Evolutionary conservation across 441 rosid genomes (phyloP), one percentile per base, ranked within the genome.

Genomic region (Monsonia emarginata): DNA sequence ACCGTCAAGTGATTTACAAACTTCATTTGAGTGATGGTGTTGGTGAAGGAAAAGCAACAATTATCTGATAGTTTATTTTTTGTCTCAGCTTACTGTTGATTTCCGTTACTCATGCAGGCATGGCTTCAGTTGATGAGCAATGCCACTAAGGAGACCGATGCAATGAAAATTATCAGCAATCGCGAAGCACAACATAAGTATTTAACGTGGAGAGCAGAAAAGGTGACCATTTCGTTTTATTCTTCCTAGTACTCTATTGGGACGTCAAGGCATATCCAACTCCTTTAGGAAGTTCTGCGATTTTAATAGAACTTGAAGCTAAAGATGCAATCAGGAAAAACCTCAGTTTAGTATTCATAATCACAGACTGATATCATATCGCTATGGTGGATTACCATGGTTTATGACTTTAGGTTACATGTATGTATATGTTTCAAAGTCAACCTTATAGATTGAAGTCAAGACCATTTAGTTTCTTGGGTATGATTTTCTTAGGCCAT

Each of bases 191-290:
- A 89, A 11, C 98, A 90, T 71, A 81, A 85, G 66, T 92, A 92
- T 76, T 79, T 89, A 22, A 82, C 89, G 25, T 92, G 96, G 96
- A 87, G 98, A 79, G 88, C 89, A 48, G 90, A 89, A 75, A 90
- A 89, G 91, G 98, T 89, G 66, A 69, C 67, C 19, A 4, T 34
- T 63, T 21, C 9, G 14, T 9, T 16, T 46, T 16, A 0, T 46
- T 8, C n/a, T n/a, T n/a, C n/a, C n/a, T n/a, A n/a, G n/a, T n/a
- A n/a, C n/a, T n/a, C n/a, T n/a, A n/a, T n/a, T n/a, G n/a, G n/a
- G n/a, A n/a, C n/a, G n/a, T n/a, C n/a, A n/a, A n/a, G n/a, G n/a
- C n/a, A n/a, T n/a, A n/a, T n/a, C n/a, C n/a, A n/a, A n/a, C n/a
- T n/a, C n/a, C n/a, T n/a, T n/a, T n/a, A n/a, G n/a, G n/a, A n/a